Conservation (phyloP, 2,329 filamentous ascomycete species). For the Cryphonectria carpinicola region DNA sequence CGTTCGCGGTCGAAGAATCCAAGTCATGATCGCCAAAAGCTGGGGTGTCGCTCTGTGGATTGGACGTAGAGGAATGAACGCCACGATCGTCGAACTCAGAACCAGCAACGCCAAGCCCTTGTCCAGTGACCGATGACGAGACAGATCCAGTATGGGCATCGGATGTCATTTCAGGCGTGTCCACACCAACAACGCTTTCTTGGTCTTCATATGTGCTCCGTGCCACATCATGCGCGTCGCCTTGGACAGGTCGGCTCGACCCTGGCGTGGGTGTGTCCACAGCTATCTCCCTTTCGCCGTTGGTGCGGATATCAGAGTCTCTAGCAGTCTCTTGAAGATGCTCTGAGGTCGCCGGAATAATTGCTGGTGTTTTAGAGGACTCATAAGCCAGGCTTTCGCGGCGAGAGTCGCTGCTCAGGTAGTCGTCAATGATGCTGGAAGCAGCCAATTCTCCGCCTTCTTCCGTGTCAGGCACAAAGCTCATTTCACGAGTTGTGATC, state of each 20-base stretch:
- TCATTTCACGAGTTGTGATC: neutral
- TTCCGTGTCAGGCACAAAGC: neutral
- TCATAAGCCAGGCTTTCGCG: neutral
- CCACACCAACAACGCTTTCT: neutral
- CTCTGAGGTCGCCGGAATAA: neutral
- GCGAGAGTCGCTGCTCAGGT: neutral
- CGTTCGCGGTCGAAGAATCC: neutral
- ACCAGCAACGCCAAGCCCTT: neutral
- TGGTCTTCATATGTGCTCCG: neutral
- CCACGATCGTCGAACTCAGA: neutral
- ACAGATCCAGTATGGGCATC: neutral
- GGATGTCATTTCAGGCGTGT: neutral
- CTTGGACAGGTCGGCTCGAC: neutral
- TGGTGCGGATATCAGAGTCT: neutral
- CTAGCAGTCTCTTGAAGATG: neutral
- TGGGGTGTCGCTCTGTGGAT: neutral
- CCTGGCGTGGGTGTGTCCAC: neutral
- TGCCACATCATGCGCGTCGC: neutral
- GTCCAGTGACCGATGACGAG: neutral
- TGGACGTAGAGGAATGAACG: neutral
- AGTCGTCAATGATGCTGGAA: conserved; percentile 1
- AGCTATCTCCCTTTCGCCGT: neutral
- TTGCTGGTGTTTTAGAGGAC: no score
- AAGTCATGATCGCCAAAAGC: neutral
- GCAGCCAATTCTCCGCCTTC: neutral